Evolutionary conservation across 768 basidiomycete species (phyloP), one percentile per base, ranked within the genome.

Genomic region (Amanita inopinata): DNA sequence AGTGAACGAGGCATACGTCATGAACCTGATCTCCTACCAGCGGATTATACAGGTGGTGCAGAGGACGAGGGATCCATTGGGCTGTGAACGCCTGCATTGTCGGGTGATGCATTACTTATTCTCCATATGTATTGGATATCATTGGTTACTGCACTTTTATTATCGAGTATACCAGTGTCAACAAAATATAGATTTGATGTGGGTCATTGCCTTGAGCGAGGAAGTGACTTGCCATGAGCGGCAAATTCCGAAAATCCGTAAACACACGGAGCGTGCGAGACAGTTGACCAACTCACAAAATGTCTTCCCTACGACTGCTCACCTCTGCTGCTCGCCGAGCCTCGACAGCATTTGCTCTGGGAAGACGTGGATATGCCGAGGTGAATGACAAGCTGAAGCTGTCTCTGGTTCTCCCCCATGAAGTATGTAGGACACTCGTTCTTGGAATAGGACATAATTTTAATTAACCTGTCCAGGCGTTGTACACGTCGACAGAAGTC

Each of bases 381-480:
- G 85, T 73, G 38, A 74, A 75, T 34, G 88, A 89, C 65, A 93
- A 90, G 68, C 80, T 99, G 50, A 86, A 83, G 54, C 81, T 99
- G 46, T 90, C 91, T 14, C 73, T 99, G 54, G 87, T 86, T 40
- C 80, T 99, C 46, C 96, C 96, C 40, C 93, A 98, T 67, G 82
- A 96, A 73, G 96, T 94, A 45, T 44, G 76, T 71, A 50, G 47
- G 31, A 33, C 24, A 38, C 12, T 41, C 22, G 30, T 15, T 11
- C 19, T 25, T 40, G 6, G 28, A 32, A 11, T 33, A 12, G 19
- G 30, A 6, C 3, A 22, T 14, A 2, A 18, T 5, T 25, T 46
- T 19, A 41, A 27, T 38, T 28, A 37, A 17, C 24, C 33, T 22
- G 42, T 51, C 22, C 56, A 99, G 94, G 71, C 92, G 42, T 80